Evolutionary conservation across 2,329 filamentous ascomycete genomes (phyloP).

Genomic region (Tolypocladium ophioglossoides): DNA sequence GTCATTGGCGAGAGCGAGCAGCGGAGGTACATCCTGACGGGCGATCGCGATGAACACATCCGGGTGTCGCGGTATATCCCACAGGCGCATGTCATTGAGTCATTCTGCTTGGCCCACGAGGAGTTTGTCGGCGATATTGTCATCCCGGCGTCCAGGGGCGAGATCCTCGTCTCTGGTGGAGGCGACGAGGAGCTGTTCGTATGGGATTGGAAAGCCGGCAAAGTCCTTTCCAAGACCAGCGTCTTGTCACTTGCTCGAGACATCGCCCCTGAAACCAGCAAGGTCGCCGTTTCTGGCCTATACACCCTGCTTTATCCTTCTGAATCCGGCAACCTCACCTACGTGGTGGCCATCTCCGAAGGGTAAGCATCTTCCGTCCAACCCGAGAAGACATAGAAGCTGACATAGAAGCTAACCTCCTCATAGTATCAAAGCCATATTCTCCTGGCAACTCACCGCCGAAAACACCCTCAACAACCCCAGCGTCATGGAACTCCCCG

Average conservation of each 20-base stretch:
- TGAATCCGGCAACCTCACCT: conserved; percentile 15
- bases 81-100: conserved; percentile 80
- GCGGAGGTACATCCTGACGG: conserved; percentile 42
- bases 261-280: conserved; percentile 22
- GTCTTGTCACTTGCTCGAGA: conserved; percentile 34
- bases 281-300: conserved; percentile 38
- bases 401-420: conserved; percentile 3
- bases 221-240: conserved; percentile 42
- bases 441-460: conserved; percentile 46
- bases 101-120: conserved; percentile 78
- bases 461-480: conserved; percentile 38
- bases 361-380: conserved; percentile 30
- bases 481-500: conserved; percentile 40
- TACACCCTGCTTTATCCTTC: conserved; percentile 21
- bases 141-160: conserved; percentile 42
- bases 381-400: not conserved
- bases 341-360: conserved; percentile 44
- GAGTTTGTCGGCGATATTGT: conserved; percentile 75
- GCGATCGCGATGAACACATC: conserved; percentile 62
- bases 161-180: conserved; percentile 73
- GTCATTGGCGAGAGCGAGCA: conserved; percentile 34
- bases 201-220: conserved; percentile 66
- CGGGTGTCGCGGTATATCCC: conserved; percentile 72
- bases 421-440: conserved; percentile 47
- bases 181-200: conserved; percentile 70